Evolutionary conservation across 2,329 filamentous ascomycete genomes (phyloP).

Genomic region (Stylonectria norvegica): DNA sequence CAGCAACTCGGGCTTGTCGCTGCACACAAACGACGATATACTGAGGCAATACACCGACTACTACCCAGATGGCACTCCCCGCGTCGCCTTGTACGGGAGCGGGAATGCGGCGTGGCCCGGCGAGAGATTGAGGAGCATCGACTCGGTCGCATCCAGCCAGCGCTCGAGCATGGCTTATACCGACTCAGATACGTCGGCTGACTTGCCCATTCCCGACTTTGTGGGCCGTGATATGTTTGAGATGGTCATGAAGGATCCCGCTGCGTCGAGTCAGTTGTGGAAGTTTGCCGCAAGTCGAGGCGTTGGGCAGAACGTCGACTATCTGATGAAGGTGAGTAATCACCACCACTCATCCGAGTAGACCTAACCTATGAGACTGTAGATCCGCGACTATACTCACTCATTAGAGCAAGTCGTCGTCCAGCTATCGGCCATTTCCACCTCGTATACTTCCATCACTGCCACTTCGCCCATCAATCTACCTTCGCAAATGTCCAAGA

Average conservation of each 20-base stretch:
- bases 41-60: constrained; percentile 47
- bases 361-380: neutral
- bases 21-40: constrained; percentile 43
- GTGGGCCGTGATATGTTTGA: constrained; percentile 49
- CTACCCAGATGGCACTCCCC: constrained; percentile 37
- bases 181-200: constrained; percentile 24
- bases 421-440: constrained; percentile 37
- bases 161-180: constrained; percentile 26
- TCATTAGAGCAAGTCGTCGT: constrained; percentile 44
- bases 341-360: neutral
- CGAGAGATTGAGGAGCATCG: constrained; percentile 26
- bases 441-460: constrained; percentile 43
- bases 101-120: constrained; percentile 14
- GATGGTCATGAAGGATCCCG: constrained; percentile 47
- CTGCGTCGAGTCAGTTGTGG: constrained; percentile 44
- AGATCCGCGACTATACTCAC: constrained; percentile 43
- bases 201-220: constrained; percentile 42
- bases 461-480: constrained; percentile 41
- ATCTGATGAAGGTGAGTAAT: constrained; percentile 44
- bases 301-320: constrained; percentile 49
- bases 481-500: constrained; percentile 37
- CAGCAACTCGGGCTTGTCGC: constrained; percentile 45
- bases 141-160: constrained; percentile 27
- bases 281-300: constrained; percentile 47
- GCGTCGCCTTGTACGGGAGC: constrained; percentile 19